Evolutionary conservation across 305 asterid species (phyloP), one percentile per base, ranked within the genome.

Genomic region (Fraxinus latifolia): DNA sequence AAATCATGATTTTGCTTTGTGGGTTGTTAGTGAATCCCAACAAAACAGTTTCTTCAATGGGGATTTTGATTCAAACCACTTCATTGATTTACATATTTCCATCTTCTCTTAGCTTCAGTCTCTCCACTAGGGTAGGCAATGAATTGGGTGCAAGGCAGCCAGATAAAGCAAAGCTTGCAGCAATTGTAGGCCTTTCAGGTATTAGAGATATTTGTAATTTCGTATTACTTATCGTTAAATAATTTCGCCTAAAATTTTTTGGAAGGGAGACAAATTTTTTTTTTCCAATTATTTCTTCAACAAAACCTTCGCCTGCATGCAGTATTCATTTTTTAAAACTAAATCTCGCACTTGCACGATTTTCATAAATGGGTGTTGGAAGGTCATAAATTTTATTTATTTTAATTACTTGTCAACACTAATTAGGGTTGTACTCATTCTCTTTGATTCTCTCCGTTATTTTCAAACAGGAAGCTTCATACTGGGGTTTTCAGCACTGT

Each of bases 21-120:
- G 93, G 93, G 44, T 79, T 90, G 5, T 79, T 91, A 25, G 0
- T 84, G 1, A 90, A 74, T 72, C 93, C 95, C 0, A 86, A 74
- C 23, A 89, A 90, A 0, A 89, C 93, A 11, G 92, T 91, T 17
- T 92, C 95, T 0, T 90, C 95, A 0, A 91, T 91, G 93, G 95
- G 95, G 44, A 87, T 91, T 37, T 81, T 91, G 19, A 91, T 91
- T 17, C 95, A 91, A 50, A 89, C 89, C n/a, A 91, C 95, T 1
- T 42, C 95, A 0, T 79, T 91, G 14, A 90, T 91, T 71, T 91
- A 91, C 88, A 90, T 91, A 29, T 91, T 91, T 65, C 95, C 95
- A 0, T 91, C 95, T 0, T 89, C 92, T 0, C 80, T 90, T 2
- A 88, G 95, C 82, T 87, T 88, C 87, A 83, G 93, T 77, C 93